A percentile compares a stretch with the other conserved stretches of the same genome.
These are phyloP conservation scores for Cajanus cajan DNA, from an alignment of 306 rosid species.

Conservation along the genomic window DNA sequence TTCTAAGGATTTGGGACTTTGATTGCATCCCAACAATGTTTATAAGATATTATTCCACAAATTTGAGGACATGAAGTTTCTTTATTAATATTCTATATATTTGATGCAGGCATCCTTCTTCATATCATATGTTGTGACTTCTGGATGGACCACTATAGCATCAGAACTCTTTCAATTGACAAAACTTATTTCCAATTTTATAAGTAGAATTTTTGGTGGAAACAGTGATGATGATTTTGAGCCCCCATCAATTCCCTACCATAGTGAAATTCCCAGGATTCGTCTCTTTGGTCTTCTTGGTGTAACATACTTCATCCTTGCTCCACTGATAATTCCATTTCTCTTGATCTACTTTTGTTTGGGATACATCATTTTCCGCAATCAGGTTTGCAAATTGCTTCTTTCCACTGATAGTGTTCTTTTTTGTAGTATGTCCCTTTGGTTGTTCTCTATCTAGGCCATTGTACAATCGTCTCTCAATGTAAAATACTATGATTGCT, in stretches of 20 bases:
- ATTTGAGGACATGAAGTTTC: constrained; percentile 10
- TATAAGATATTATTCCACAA: background rate
- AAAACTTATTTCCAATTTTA: constrained; percentile 44
- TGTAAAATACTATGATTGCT: background rate
- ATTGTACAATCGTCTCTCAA: background rate
- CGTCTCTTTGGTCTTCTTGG: constrained; percentile 89
- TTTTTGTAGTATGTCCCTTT: background rate
- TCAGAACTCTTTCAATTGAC: constrained; percentile 62
- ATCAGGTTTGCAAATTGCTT: constrained; percentile 61
- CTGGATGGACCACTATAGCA: constrained; percentile 65
- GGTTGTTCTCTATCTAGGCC: background rate
- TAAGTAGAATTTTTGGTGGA: constrained; percentile 38
- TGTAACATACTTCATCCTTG: constrained; percentile 80
- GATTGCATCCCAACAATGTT: no score
- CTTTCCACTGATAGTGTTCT: no score
- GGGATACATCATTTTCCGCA: constrained; percentile 82
- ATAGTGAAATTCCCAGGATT: constrained; percentile 64
- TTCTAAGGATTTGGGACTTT: no score
- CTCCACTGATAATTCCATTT: constrained; percentile 92
- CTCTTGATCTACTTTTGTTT: constrained; percentile 75
- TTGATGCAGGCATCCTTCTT: constrained; percentile 80
- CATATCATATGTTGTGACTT: constrained; percentile 66
- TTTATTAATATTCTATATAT: constrained; percentile 20
- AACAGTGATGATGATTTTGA: constrained; percentile 42
- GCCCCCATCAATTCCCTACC: constrained; percentile 63